Evolutionary conservation across 768 basidiomycete genomes (phyloP), one percentile per base, ranked within the genome.

Genomic region (Mycena galopus): DNA sequence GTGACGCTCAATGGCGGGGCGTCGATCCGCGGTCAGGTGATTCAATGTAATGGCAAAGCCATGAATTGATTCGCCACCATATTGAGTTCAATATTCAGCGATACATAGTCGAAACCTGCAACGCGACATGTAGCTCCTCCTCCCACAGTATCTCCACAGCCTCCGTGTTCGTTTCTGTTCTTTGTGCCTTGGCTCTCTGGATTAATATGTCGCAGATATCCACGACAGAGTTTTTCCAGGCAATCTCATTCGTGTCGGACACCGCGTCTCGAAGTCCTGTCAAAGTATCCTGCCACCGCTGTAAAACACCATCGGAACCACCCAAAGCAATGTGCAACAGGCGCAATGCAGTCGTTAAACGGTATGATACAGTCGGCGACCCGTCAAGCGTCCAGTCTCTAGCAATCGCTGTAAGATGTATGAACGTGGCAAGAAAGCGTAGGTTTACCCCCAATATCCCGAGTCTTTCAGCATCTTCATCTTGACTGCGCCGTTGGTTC

Each of bases 321-420:
- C 71, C 55, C 58, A 75, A 73, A 69, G 79, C 71, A 11, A 72
- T 65, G 75, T 91, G 85, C 78, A 92, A 86, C 39, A 97, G 83
- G 63, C 93, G 88, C 77, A 98, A 83, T 12, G 92, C 88, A 29
- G 89, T 85, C 72, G 96, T 89, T 66, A 97, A 81, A 17, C 94
- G 89, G 82, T 92, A 96, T 1, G 95, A 97, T 0, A 95, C 88
- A 4, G 78, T 76, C 14, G 92, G 90, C 3, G 84, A 82, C 12
- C 84, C 83, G 74, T 96, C 90, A 29, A 97, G 80, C 1, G 91
- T 93, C 92, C 95, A 97, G 68, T 95, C 90, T 30, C 96, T 97
- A 79, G 17, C 35, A 53, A 65, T 51, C 67, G 67, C 8, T 33
- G 51, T 23, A 44, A 59, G 68, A 57, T 61, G 33, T 55, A 47